Base-by-base conservation (phyloP, 164 flowering plant genomes). In the Vitis riparia region DNA sequence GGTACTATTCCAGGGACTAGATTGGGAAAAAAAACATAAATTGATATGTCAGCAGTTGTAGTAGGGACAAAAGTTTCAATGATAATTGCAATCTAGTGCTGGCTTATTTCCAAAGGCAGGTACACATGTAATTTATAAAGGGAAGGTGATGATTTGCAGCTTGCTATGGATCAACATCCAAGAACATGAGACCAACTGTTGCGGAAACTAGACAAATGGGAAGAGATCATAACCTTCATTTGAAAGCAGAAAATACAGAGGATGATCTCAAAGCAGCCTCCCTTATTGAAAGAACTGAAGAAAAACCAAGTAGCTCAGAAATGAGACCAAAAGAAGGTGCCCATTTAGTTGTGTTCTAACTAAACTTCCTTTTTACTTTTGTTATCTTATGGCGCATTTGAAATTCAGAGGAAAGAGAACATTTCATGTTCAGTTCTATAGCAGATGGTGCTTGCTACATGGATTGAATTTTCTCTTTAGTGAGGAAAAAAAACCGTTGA, bases 321-420 rank as follows among this genome's bases (percentile, higher is more conserved):
- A 49, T 75, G 62, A 89, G 94, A 80, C 88, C 87, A 75, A 92
- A 87, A 85, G 92, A 92, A 90, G 92, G 97, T 93, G 63, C 58
- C 51, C 9, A 10, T 30, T 59, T 49, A 17, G 23, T 44, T 23
- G 2, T 62, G 44, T 37, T 37, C 44, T 62, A 62, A 44, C 51
- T 11, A 3, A 27, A 27, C 11, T 61, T 65, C 12, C 32, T 51
- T 68, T 48, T n/a, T 61, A 32, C 50, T 53, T 23, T 61, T 5
- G 67, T 16, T 10, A 62, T 59, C 27, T 51, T 50, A 17, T 57
- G 16, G 16, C n/a, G n/a, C 11, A 55, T 23, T 63, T 59, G 15
- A 27, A 48, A 55, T 51, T 58, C 7, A 32, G 19, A 32, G 29
- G 23, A 11, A 44, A 61, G 14, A 12, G 51, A 61, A 15, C 9